Base-by-base conservation (phyloP, 257 asterid species). In the Nicotiana sylvestris region DNA sequence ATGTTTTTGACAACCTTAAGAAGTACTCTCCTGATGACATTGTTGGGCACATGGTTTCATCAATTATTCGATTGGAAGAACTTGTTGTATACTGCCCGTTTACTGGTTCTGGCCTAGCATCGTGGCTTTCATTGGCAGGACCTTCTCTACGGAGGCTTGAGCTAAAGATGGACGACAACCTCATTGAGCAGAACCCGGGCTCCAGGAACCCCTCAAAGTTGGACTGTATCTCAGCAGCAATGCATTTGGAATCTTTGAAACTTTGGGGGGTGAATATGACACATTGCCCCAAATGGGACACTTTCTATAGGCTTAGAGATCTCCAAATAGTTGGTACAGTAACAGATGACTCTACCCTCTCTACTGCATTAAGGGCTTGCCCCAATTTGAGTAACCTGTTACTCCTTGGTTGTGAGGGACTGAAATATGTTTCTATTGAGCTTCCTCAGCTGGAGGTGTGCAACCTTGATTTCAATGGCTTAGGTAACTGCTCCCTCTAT, bases 271-370 rank as follows among this genome's bases (percentile, higher is more conserved):
- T 95, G 83, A 69, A 92, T 17, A 93, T 97, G 97, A 77, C 91
- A 3, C 55, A 85, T 83, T 79, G 97, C 58, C 99, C 98, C 0
- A 92, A 91, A 25, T 97, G 99, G 99, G 93, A 91, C 55, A 86
- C 86, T 77, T 95, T 97, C 76, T 85, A 83, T 39, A 89, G 89
- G 86, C 98, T 95, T 15, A 89, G 84, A 74, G 93, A 86, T 91
- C 98, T 96, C 77, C 98, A 96, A 91, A 97, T 97, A 3, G 97
- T 97, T 6, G 99, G 98, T 49, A 97, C 98, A n/a, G 87, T 93
- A 83, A 88, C 89, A 87, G 94, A 93, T 86, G 98, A 93, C 18
- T 81, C 81, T 16, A 93, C 93, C 6, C 90, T 97, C 51, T 60
- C 76, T 32, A 88, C 82, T 39, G 97, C 93, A 12, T 94, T 97